A percentile compares a stretch with the other conserved stretches of the same genome.
Evolutionary conservation across 352 stramenopile species (phyloP).

Genomic region (Aphanomyces astaci): DNA sequence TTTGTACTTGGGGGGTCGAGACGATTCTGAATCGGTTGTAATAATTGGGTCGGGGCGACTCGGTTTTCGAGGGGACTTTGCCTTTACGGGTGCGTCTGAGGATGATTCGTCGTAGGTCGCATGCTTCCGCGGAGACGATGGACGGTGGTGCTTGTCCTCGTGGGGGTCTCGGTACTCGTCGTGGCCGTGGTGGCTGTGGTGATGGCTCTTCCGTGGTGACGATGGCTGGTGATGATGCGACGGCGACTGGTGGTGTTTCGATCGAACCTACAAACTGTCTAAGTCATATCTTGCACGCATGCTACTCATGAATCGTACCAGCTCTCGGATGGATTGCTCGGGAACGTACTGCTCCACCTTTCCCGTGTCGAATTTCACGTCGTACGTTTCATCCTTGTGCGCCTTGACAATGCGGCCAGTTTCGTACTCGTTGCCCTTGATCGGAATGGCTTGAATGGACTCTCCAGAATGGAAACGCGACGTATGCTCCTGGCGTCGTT

Average conservation of each 20-base stretch:
- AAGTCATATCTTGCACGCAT: background rate
- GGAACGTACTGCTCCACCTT: constrained; percentile 50
- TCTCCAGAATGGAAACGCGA: constrained; percentile 44
- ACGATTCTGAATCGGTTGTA: constrained; percentile 13
- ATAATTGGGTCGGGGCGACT: constrained; percentile 10
- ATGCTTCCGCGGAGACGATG: background rate
- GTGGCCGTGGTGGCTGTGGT: background rate
- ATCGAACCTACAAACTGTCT: background rate
- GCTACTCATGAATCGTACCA: constrained; percentile 35
- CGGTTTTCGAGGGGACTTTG: constrained; percentile 6
- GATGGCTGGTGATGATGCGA: background rate
- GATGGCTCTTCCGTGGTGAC: background rate
- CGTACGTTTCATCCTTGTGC: constrained; percentile 46
- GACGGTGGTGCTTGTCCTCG: background rate
- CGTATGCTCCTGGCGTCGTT: constrained; percentile 28
- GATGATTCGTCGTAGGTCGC: background rate
- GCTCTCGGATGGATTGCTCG: constrained; percentile 36
- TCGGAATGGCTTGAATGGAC: constrained; percentile 51
- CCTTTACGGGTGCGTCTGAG: background rate
- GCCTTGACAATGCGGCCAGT: constrained; percentile 44
- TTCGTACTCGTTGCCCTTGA: constrained; percentile 39
- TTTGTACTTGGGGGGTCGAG: background rate
- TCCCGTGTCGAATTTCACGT: constrained; percentile 60
- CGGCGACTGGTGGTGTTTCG: background rate
- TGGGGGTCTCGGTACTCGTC: background rate